These are phyloP conservation scores for Tagetes erecta DNA, from an alignment of 129 eudicot genomes.

Conservation along the genomic window DNA sequence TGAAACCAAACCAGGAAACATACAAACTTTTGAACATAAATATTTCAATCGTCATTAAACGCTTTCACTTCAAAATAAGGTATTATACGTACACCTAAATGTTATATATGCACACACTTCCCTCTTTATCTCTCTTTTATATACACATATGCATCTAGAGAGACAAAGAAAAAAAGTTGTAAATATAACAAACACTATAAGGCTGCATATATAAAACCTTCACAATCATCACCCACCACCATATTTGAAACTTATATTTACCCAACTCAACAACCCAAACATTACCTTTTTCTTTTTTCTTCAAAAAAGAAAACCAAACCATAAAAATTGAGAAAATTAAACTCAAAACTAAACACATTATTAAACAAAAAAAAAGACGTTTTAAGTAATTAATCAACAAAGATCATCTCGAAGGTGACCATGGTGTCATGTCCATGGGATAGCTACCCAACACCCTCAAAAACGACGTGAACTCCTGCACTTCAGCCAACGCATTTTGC, in stretches of 20 bases:
- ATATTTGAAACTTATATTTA: constrained; percentile 13
- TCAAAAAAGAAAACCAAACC: not conserved
- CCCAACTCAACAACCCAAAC: constrained; percentile 12
- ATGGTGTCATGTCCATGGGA: constrained; percentile 96
- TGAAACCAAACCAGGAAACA: no score
- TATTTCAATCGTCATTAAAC: no score
- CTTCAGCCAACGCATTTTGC: constrained; percentile 89
- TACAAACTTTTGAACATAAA: no score
- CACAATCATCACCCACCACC: not conserved
- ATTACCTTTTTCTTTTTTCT: not conserved
- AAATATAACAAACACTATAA: no score
- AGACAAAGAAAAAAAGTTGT: no score
- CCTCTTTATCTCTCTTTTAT: no score
- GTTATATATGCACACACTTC: no score
- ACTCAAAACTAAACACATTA: constrained; percentile 4
- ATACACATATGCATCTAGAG: no score
- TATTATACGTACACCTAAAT: no score
- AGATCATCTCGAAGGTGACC: constrained; percentile 55
- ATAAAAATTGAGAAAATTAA: constrained; percentile 8
- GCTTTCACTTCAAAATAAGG: no score
- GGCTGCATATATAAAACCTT: no score
- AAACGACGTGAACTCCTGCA: constrained; percentile 90
- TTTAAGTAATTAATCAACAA: not conserved
- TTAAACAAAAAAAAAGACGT: constrained; percentile 9
- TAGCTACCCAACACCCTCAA: constrained; percentile 93